Evolutionary conservation across 169 alveolate genomes (phyloP).

Genomic region (Perkinsus chesapeaki): DNA sequence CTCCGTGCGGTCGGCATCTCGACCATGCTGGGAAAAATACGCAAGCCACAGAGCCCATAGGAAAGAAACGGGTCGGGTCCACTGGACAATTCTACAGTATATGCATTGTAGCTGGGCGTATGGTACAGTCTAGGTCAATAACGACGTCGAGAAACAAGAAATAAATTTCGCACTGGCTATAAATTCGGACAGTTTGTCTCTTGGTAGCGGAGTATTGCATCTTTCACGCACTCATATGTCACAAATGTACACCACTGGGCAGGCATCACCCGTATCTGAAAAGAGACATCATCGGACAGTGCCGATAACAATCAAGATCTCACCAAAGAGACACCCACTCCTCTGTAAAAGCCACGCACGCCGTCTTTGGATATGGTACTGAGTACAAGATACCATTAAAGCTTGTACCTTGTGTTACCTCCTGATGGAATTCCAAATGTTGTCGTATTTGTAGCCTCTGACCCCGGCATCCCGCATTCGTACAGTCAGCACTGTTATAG

Average conservation of each 20-base stretch:
- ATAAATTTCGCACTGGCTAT: neutral
- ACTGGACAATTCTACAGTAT: neutral
- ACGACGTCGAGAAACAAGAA: neutral
- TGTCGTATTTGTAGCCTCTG: neutral
- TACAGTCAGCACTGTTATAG: neutral
- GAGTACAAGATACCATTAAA: neutral
- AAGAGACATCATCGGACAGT: neutral
- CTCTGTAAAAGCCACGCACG: neutral
- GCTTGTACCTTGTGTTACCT: neutral
- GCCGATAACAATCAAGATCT: neutral
- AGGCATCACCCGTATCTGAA: neutral
- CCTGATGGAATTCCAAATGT: neutral
- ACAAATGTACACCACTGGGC: neutral
- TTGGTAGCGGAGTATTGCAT: neutral
- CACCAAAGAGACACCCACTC: neutral
- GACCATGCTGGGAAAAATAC: no score
- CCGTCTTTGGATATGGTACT: neutral
- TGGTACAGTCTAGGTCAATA: neutral
- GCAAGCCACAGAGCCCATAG: no score
- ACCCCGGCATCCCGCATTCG: neutral
- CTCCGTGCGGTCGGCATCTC: no score
- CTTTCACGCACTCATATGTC: neutral
- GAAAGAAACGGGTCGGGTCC: no score
- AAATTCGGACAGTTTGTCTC: neutral
- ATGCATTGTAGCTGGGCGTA: neutral